A percentile compares a stretch with the other conserved stretches of the same genome.
phyloP scores from a whole-genome alignment of 1,284 basidiomycete species.

The Puccinia horiana region DNA sequence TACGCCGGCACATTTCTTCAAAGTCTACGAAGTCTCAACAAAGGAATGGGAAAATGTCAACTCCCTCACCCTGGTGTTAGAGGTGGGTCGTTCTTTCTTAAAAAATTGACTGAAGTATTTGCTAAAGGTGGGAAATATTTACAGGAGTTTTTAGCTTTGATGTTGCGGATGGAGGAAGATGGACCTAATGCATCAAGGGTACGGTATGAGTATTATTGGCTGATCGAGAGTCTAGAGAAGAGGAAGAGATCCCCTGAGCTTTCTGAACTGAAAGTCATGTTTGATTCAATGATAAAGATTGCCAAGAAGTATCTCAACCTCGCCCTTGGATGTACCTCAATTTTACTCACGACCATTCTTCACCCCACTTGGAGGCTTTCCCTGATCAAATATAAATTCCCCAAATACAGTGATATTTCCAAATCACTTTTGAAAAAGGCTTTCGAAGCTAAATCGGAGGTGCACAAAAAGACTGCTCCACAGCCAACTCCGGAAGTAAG shows the following conservation, averaged over 20 bases:
- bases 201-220: not conserved
- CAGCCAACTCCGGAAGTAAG: too few species aligned
- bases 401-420: not conserved
- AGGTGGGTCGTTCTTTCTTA: not conserved
- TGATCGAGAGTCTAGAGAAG: not conserved
- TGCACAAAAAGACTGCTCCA: too few species aligned
- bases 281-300: conserved; percentile 11
- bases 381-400: not conserved
- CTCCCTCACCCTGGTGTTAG: not conserved
- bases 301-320: not conserved
- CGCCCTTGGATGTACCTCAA: not conserved
- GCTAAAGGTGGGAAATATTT: too few species aligned
- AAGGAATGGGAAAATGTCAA: not conserved
- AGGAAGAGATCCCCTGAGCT: not conserved
- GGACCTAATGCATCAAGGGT: not conserved
- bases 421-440: not conserved
- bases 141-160: conserved; percentile 12
- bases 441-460: not conserved
- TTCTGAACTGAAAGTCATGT: not conserved
- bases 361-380: conserved; percentile 10
- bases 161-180: conserved; percentile 1
- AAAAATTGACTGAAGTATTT: too few species aligned
- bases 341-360: not conserved
- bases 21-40: not conserved
- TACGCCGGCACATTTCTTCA: not conserved